Base-by-base conservation (phyloP, 2,329 filamentous ascomycete genomes). In the Harringtonia aguacate region DNA sequence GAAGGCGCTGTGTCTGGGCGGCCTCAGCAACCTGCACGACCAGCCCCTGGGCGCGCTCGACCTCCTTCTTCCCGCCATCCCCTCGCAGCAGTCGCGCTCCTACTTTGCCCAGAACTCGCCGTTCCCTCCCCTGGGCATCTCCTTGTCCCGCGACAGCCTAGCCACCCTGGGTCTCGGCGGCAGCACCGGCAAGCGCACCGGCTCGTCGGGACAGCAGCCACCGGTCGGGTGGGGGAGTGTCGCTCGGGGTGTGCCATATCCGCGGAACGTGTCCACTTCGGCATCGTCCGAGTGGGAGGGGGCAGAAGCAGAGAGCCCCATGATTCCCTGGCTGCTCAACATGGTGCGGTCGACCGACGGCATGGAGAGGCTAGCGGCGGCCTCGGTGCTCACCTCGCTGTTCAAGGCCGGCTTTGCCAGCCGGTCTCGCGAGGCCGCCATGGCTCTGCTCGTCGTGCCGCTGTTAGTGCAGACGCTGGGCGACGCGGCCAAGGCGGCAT, bases 291-390 rank as follows among this genome's bases (percentile, higher is more conserved):
- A 31, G 21, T 40, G 15, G 31, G 61, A 68, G 7, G 49, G 58
- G 1, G 77, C 82, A 40, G 77, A 84, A 10, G 64, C 75, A 3
- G 86, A 90, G 58, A 85, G 76, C 47, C 75, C 81, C 3, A 63
- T 89, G 18, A 70, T 89, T 33, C 77, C 84, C 2, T 89, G 84
- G 79, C 70, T 92, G 17, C 73, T 90, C 36, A 68, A 75, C 40
- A 59, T 84, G 36, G 69, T 78, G 37, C 72, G 84, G 50, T 69
- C 73, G 14, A 69, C 73, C 21, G 60, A 63, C 38, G 75, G 76
- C 24, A 65, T 75, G 49, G 73, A 79, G 45, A 71, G 81, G 18
- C 62, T 88, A 39, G 78, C 81, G 68, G 83, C 84, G 28, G 76
- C 80, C 9, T 77, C 77, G 27, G 67, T 90, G 9, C 67, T 88